Percentiles rank a stretch among this genome's conserved stretches.
Conservation (phyloP, 768 basidiomycete genomes). For the Dioszegia aurantiaca region DNA sequence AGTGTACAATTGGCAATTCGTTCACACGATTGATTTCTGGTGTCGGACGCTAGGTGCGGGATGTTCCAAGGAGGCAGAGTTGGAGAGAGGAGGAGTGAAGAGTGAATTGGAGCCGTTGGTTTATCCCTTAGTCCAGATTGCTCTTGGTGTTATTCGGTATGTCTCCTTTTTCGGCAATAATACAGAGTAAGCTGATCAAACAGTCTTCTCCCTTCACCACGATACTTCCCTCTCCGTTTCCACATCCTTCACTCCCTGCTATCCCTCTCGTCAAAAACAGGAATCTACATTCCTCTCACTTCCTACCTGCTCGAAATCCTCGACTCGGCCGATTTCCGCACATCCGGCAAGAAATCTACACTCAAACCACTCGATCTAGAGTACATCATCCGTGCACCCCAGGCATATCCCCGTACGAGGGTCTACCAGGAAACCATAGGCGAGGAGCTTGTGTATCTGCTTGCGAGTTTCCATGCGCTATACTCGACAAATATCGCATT, state of each 20-base stretch:
- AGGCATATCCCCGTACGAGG: slow-evolving; percentile 81
- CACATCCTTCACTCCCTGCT: slow-evolving; percentile 85
- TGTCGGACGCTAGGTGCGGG: slow-evolving; percentile 77
- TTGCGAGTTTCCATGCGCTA: slow-evolving; percentile 71
- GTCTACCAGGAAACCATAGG: slow-evolving; percentile 76
- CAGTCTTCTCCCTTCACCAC: slow-evolving; percentile 83
- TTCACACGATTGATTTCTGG: slow-evolving; percentile 96
- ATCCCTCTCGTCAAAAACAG: slow-evolving; percentile 76
- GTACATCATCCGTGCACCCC: slow-evolving; percentile 77
- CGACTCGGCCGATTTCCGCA: slow-evolving; percentile 63
- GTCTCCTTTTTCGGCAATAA: slow-evolving; percentile 36
- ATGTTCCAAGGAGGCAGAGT: slow-evolving; percentile 63
- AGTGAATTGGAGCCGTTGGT: slow-evolving; percentile 83
- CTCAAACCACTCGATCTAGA: slow-evolving; percentile 87
- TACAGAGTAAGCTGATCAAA: slow-evolving; percentile 6
- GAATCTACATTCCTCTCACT: slow-evolving; percentile 79
- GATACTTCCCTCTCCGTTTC: slow-evolving; percentile 92
- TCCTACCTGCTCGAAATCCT: slow-evolving; percentile 85
- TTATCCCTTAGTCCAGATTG: slow-evolving; percentile 92
- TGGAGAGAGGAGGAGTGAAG: slow-evolving; percentile 59
- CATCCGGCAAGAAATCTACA: slow-evolving; percentile 75
- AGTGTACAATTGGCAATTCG: slow-evolving; percentile 99
- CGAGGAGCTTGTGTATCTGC: slow-evolving; percentile 68
- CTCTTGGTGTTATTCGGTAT: slow-evolving; percentile 87
- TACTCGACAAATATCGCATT: slow-evolving; percentile 86